A percentile compares a stretch with the other conserved stretches of the same genome.
Evolutionary conservation across 176 grass and related monocot species (phyloP).

Genomic region (Oryza rufipogon): DNA sequence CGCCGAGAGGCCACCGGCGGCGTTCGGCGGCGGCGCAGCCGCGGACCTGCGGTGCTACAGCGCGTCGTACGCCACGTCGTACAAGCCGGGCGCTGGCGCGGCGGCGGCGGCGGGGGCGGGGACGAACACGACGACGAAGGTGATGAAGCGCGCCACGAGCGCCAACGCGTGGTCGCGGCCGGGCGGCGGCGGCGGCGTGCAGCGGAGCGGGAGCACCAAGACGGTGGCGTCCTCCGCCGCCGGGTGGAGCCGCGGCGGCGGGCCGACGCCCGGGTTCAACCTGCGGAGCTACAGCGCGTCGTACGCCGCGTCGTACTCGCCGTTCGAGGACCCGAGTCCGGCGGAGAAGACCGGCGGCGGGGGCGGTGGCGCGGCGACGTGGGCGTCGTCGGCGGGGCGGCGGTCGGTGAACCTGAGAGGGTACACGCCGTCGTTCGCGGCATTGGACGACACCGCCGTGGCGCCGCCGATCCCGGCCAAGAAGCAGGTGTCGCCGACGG

Average conservation of each 20-base stretch:
- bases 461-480: background rate
- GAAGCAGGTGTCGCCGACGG: background rate
- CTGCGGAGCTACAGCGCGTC: slow-evolving; percentile 73
- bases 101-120: background rate
- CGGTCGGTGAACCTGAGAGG: slow-evolving; percentile 55
- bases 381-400: slow-evolving; percentile 36
- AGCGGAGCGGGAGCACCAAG: slow-evolving; percentile 45
- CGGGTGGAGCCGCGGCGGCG: background rate
- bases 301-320: slow-evolving; percentile 58
- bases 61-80: slow-evolving; percentile 50
- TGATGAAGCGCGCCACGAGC: slow-evolving; percentile 49
- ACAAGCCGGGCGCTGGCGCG: background rate
- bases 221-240: background rate
- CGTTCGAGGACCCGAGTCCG: slow-evolving; percentile 34
- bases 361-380: background rate
- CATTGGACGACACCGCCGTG: slow-evolving; percentile 39
- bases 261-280: slow-evolving; percentile 40
- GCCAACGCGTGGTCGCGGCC: slow-evolving; percentile 28
- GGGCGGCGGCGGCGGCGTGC: background rate
- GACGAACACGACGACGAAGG: background rate
- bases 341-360: slow-evolving; percentile 22
- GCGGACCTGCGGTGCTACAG: slow-evolving; percentile 60
- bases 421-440: slow-evolving; percentile 62
- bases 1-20: slow-evolving; percentile 25
- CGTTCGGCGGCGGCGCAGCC: background rate